Percentiles rank a stretch among this genome's conserved stretches.
phyloP scores from a whole-genome alignment of 441 rosid genomes.

The Syzygium malaccense region DNA sequence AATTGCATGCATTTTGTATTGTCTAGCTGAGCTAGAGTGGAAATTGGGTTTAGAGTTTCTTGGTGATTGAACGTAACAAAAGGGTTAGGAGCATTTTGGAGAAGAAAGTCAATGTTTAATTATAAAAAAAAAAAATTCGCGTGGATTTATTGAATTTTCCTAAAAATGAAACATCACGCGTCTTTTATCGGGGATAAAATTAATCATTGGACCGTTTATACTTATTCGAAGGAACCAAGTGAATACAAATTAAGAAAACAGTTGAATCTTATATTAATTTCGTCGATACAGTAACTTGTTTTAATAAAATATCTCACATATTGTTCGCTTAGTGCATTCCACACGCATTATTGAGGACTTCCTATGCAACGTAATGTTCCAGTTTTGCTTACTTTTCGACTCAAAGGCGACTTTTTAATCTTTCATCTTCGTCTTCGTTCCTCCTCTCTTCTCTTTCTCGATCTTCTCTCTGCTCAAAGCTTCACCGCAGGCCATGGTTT shows the following conservation, averaged over 20 bases:
- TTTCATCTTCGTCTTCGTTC: not conserved
- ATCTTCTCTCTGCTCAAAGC: not conserved
- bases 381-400: too few relatives aligned
- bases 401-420: too few relatives aligned
- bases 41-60: too few relatives aligned
- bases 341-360: too few relatives aligned
- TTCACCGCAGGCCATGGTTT: not conserved
- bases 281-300: not conserved
- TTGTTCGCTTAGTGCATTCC: not conserved
- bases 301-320: not conserved
- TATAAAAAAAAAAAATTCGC: not conserved
- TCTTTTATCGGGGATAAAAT: not conserved
- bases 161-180: not conserved
- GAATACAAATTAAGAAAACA: not conserved
- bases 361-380: too few relatives aligned
- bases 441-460: not conserved
- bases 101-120: not conserved
- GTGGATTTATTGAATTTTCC: not conserved
- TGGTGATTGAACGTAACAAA: not conserved
- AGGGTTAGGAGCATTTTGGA: accelerated
- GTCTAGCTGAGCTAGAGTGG: not conserved
- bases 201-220: not conserved
- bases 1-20: not conserved
- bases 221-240: not conserved
- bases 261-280: not conserved